Conservation (phyloP, 2,329 filamentous ascomycete species). For the Ascochyta pisi region DNA sequence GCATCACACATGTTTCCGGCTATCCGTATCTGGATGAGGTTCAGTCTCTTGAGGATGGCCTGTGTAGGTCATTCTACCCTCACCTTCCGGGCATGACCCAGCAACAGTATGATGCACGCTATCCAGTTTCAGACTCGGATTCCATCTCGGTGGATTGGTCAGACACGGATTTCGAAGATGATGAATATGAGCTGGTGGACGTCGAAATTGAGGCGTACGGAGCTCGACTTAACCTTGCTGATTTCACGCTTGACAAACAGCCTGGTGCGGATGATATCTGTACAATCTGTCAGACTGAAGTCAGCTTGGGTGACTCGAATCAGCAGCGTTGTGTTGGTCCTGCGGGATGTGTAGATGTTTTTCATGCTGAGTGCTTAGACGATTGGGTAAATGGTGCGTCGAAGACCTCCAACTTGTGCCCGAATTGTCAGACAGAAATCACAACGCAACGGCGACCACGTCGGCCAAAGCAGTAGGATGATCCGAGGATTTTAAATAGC, state of each 20-base stretch:
- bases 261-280: constrained; percentile 2
- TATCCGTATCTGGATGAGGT: too few species aligned
- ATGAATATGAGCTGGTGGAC: neutral
- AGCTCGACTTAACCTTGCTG: neutral
- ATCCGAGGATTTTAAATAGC: too few species aligned
- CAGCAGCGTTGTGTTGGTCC: neutral
- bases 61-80: too few species aligned
- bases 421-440: neutral
- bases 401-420: neutral
- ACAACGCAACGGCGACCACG: neutral
- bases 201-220: neutral
- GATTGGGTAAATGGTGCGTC: constrained; percentile 1
- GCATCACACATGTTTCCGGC: too few species aligned
- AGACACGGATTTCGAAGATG: neutral
- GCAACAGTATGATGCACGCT: too few species aligned
- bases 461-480: too few species aligned
- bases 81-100: too few species aligned
- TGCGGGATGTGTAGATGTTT: neutral
- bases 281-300: neutral
- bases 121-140: neutral
- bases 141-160: neutral
- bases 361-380: constrained; percentile 3
- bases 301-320: neutral
- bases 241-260: neutral
- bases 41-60: too few species aligned